phyloP scores from a whole-genome alignment of 768 basidiomycete species.

The Omphalotus guepiniiformis region DNA sequence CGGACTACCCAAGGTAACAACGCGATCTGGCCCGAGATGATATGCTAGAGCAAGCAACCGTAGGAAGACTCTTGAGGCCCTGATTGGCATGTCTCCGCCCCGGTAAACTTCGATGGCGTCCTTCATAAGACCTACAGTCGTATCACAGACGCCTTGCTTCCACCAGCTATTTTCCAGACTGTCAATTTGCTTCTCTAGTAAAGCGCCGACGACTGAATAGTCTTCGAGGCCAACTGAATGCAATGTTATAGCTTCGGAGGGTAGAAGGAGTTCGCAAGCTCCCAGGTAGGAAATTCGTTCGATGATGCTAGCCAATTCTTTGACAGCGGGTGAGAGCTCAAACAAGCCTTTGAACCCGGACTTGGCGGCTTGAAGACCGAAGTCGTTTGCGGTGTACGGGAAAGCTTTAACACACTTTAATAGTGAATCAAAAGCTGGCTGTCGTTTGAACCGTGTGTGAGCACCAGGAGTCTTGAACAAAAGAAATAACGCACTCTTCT shows the following conservation, averaged over 20 bases:
- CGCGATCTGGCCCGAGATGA: constrained; percentile 23
- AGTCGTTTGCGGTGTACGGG: constrained; percentile 42
- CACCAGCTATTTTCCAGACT: constrained; percentile 49
- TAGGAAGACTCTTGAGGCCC: constrained; percentile 54
- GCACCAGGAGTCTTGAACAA: not conserved
- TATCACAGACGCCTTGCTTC: constrained; percentile 50
- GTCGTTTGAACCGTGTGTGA: constrained; percentile 1
- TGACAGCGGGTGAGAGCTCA: constrained; percentile 35
- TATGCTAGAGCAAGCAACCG: constrained; percentile 52
- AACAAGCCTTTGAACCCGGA: constrained; percentile 31
- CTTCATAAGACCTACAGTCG: constrained; percentile 38
- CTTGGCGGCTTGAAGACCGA: constrained; percentile 31
- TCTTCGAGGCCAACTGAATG: constrained; percentile 17
- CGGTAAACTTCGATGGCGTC: constrained; percentile 51
- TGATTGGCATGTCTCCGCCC: constrained; percentile 44
- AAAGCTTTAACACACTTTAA: constrained; percentile 47
- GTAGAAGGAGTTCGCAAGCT: constrained; percentile 60
- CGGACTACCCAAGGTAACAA: constrained; percentile 23
- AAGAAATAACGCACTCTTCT: constrained; percentile 48
- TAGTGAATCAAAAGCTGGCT: constrained; percentile 64
- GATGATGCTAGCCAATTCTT: constrained; percentile 56
- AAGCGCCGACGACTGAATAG: constrained; percentile 38
- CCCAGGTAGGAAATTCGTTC: constrained; percentile 67
- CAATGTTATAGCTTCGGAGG: constrained; percentile 47
- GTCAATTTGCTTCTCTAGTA: constrained; percentile 61